Conservation (phyloP, 169 alveolate genomes). For the Plasmodium sp. region DNA sequence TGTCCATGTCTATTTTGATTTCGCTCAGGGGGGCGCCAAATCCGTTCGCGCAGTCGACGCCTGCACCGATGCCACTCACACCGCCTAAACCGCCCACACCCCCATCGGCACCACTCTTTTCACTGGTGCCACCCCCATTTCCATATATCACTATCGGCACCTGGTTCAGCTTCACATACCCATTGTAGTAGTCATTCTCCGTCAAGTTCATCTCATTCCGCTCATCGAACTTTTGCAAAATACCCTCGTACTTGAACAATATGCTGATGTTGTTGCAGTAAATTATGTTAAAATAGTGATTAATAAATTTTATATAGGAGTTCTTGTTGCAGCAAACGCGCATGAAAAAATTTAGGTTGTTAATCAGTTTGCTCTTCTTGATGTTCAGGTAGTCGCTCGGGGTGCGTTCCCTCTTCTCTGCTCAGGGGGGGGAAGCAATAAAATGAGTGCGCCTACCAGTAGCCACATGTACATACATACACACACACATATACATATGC, state of each 20-base stretch:
- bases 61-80: background rate
- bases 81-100: background rate
- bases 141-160: constrained; percentile 35
- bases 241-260: constrained; percentile 56
- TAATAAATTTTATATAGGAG: constrained; percentile 56
- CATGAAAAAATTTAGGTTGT: constrained; percentile 57
- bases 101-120: background rate
- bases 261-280: constrained; percentile 45
- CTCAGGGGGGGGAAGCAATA: background rate
- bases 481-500: too few species aligned
- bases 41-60: background rate
- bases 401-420: constrained; percentile 10
- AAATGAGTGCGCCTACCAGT: background rate
- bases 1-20: constrained; percentile 16
- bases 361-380: constrained; percentile 63
- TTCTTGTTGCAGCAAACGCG: constrained; percentile 66
- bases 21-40: background rate
- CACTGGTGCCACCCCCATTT: background rate
- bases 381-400: constrained; percentile 50
- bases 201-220: constrained; percentile 53
- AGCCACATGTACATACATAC: background rate
- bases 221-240: constrained; percentile 56
- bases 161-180: constrained; percentile 35
- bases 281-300: constrained; percentile 65
- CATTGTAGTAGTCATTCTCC: constrained; percentile 56